A percentile compares a stretch with the other conserved stretches of the same genome.
phyloP scores from a whole-genome alignment of 2,329 filamentous ascomycete genomes.

The Hymenoscyphus occultus region DNA sequence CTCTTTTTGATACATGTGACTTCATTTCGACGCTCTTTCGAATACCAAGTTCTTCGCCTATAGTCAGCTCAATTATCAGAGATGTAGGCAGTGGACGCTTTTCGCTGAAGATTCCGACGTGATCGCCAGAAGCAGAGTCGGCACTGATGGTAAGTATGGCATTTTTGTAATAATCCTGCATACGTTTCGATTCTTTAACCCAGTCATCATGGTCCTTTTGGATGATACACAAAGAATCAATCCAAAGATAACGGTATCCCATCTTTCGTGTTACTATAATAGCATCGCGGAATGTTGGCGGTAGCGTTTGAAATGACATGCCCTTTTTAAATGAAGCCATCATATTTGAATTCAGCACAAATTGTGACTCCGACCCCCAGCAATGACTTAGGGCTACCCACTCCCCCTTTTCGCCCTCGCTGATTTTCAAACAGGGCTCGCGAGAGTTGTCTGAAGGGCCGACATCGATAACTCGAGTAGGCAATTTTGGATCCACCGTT shows the following conservation, averaged over 20 bases:
- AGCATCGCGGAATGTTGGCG: slow-evolving; percentile 11
- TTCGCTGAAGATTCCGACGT: not conserved
- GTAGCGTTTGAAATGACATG: not conserved
- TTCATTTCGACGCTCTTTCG: too few species aligned
- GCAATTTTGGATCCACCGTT: not conserved
- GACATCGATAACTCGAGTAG: slow-evolving; percentile 6
- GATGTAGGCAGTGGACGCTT: not conserved
- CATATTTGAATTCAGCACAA: not conserved
- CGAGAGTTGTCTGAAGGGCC: slow-evolving; percentile 1
- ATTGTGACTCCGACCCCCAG: not conserved
- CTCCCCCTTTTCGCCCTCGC: not conserved
- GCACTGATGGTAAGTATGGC: not conserved
- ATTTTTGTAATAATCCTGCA: not conserved
- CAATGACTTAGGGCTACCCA: slow-evolving; percentile 11
- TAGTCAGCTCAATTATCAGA: too few species aligned
- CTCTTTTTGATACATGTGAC: not conserved
- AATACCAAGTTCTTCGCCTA: too few species aligned
- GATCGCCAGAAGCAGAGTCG: not conserved
- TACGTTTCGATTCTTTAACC: not conserved
- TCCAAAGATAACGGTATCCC: slow-evolving; percentile 13
- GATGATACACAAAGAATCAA: slow-evolving; percentile 4
- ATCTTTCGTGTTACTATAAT: slow-evolving; percentile 5
- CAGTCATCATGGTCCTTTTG: not conserved
- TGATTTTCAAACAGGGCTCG: not conserved
- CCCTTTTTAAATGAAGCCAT: not conserved